Percentiles rank a stretch among this genome's conserved stretches.
phyloP scores from a whole-genome alignment of 352 stramenopile genomes.

The Aphanomyces invadans region DNA sequence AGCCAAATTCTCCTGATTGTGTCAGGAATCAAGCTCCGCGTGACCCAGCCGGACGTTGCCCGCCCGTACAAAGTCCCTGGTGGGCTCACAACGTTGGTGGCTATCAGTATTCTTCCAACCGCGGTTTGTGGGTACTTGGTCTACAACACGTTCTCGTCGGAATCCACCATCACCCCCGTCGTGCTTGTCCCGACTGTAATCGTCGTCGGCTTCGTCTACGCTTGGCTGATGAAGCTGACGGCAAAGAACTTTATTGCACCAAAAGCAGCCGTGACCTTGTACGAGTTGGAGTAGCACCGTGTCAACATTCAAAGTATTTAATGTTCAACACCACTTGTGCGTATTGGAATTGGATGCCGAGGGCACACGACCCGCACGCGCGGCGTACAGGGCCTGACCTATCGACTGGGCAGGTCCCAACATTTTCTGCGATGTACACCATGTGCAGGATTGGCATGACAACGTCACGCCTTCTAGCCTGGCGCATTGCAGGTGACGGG shows the following conservation, averaged over 20 bases:
- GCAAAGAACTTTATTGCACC: conserved; percentile 6
- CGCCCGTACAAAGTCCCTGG: conserved; percentile 39
- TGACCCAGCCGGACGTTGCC: conserved; percentile 48
- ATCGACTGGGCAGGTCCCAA: too few species aligned
- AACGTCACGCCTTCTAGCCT: too few species aligned
- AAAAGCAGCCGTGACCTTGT: not conserved
- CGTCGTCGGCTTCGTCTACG: not conserved
- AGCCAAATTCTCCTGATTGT: conserved; percentile 85
- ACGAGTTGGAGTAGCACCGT: not conserved
- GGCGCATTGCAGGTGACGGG: too few species aligned
- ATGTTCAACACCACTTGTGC: too few species aligned
- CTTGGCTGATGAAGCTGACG: not conserved
- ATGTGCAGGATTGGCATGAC: too few species aligned
- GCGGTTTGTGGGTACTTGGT: not conserved
- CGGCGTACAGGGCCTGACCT: too few species aligned
- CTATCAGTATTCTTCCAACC: not conserved
- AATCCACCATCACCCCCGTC: not conserved
- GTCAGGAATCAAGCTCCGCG: conserved; percentile 81
- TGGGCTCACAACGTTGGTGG: not conserved
- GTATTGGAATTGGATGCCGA: too few species aligned
- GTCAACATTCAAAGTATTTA: not conserved
- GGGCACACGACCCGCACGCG: too few species aligned
- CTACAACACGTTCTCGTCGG: not conserved
- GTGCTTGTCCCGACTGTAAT: not conserved
- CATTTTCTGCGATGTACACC: too few species aligned